Evolutionary conservation across 2,329 filamentous ascomycete species (phyloP).

Genomic region (Geoglossum cookeanum): DNA sequence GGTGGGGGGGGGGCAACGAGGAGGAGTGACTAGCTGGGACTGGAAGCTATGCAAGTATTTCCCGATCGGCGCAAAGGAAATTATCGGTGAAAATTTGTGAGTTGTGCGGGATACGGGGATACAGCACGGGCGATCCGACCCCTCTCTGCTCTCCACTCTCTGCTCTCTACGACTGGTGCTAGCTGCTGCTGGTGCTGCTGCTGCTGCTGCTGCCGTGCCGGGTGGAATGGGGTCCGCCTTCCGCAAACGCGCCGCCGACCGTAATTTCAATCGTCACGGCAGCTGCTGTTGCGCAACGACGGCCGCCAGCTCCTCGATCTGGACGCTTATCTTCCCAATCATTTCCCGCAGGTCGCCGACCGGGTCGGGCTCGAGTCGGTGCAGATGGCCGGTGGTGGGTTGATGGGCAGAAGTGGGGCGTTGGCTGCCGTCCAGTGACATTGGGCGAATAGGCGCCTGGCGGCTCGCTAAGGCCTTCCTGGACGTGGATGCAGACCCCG

Average conservation of each 20-base stretch:
- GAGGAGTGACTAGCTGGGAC: neutral
- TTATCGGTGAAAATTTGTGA: neutral
- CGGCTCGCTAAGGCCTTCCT: conserved; percentile 1
- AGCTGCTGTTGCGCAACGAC: conserved; percentile 32
- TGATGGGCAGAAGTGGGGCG: neutral
- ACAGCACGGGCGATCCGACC: no score
- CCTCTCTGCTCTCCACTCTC: no score
- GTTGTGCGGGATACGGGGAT: neutral
- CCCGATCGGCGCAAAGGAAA: neutral
- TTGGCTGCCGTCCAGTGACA: conserved; percentile 6
- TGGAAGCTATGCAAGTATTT: neutral
- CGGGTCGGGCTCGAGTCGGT: neutral
- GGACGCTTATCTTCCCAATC: conserved; percentile 33
- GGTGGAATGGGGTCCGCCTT: no score
- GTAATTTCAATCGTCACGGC: neutral
- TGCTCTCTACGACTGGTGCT: neutral
- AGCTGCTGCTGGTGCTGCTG: neutral
- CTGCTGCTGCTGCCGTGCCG: neutral
- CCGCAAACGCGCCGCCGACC: neutral
- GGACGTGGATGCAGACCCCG: neutral
- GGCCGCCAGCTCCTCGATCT: conserved; percentile 39
- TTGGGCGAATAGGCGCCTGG: neutral
- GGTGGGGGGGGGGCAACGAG: neutral
- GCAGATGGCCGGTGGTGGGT: neutral
- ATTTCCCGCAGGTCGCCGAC: conserved; percentile 25